phyloP scores from a whole-genome alignment of 2,329 filamentous ascomycete genomes.

The Scopulariopsis brevicaulis region DNA sequence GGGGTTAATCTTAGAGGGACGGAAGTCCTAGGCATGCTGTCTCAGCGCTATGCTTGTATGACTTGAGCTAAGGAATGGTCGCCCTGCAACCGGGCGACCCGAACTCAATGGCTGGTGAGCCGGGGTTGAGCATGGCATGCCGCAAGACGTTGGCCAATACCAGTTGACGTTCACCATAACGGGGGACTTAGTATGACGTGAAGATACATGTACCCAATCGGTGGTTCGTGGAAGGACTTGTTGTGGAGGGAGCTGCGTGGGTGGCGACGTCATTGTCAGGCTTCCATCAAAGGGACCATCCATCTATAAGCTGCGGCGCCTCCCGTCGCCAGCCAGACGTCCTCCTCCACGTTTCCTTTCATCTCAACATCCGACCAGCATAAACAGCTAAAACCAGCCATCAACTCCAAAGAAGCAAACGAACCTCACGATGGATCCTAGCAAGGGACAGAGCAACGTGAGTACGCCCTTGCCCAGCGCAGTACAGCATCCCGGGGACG shows the following conservation, averaged over 20 bases:
- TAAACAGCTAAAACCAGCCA: not conserved
- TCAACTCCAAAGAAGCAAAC: not conserved
- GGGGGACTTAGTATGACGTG: not conserved
- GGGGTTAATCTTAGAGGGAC: too few relatives aligned
- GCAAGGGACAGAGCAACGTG: not conserved
- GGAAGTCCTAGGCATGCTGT: too few relatives aligned
- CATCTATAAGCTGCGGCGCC: not conserved
- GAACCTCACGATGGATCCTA: not conserved
- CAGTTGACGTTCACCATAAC: not conserved
- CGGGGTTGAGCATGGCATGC: not conserved
- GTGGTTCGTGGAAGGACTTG: not conserved
- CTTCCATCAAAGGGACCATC: not conserved
- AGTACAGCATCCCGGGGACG: not conserved
- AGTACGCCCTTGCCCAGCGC: not conserved
- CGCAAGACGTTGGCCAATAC: not conserved
- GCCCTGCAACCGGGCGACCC: not conserved
- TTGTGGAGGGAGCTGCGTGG: not conserved
- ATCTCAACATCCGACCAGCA: not conserved
- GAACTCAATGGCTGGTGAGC: not conserved
- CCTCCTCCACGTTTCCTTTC: not conserved
- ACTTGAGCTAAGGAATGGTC: too few relatives aligned
- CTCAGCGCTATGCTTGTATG: too few relatives aligned
- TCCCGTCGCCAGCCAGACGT: too few relatives aligned
- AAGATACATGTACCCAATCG: not conserved
- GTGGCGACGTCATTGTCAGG: slow-evolving; percentile 2